Base-by-base conservation (phyloP, 2,329 filamentous ascomycete genomes). In the Ilyonectria sp. region DNA sequence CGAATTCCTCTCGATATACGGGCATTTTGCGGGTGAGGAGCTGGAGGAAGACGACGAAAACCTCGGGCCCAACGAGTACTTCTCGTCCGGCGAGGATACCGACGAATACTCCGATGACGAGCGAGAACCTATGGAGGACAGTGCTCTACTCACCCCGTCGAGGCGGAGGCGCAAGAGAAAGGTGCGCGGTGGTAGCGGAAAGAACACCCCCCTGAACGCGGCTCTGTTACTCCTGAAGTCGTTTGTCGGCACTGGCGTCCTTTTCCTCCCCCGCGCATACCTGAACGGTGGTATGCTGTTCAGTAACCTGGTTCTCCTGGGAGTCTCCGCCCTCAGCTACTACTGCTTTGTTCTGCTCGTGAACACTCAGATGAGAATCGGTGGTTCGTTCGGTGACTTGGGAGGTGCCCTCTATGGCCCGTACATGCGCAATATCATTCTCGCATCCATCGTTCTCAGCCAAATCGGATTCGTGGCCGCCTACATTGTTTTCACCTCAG, bases 241-340 rank as follows among this genome's bases (percentile, higher is more conserved):
- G 0, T 99, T 99, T 78, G 96, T 99, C 54, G 96, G 97, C 21
- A 99, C 96, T 0, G 95, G 95, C 63, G 95, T 98, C 9, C 86
- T 98, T 17, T 98, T 98, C 83, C 84, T 98, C 37, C 95, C 95
- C 0, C 91, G 94, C 54, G 95, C 96, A 5, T 99, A 96, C 78
- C 88, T 98, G 71, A 99, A 97, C 76, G 96, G 96, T 60, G 96
- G 96, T 65, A 98, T 99, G 95, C 84, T 97, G 17, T 99, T 99
- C 82, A 97, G 94, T 76, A 97, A 97, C 78, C 71, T 97, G 58
- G 93, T 99, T 17, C 88, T 99, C n/a, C 85, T 99, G 23, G 88
- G 87, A 44, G 94, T 99, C 17, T 95, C 96, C 7, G 85, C 89
- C 2, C 85, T 99, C 66, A 98, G 95, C 79, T 99, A 97, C 82